Evolutionary conservation across 352 stramenopile species (phyloP), one percentile per base, ranked within the genome.

Genomic region (Peronosclerospora sorghi): DNA sequence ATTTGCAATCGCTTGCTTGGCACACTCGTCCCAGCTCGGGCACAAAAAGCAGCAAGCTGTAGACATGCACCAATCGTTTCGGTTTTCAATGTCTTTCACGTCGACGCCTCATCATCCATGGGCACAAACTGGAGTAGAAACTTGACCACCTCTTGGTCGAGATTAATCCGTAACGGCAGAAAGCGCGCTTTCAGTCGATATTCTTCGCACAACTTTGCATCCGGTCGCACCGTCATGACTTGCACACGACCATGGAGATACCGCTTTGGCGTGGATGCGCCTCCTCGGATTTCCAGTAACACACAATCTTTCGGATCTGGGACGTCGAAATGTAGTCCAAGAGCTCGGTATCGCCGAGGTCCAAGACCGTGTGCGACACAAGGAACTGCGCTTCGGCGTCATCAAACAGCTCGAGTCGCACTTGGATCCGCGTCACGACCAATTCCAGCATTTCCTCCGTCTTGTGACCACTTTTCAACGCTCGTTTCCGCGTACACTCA

Each of bases 381-480:
- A 94, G 41, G 5, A 71, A 68, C 51, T 94, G 81, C 2, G 53
- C 43, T 9, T 85, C 73, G 3, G 71, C 65, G n/a, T 89, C 71
- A 35, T 89, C 76, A 43, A 87, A 94, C 50, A 88, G 47, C 34
- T 94, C 81, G 45, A 94, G 41, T 10, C 81, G 78, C n/a, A 91
- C 35, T 37, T 94, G 77, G 32, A 94, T 84, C 5, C 78, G 68
- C 14, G 73, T 83, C 14, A 89, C 62, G 9, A 81, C 62, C 38
- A 94, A 38, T 52, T 94, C 81, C 1, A 94, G 62, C 81, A 94
- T 94, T 57, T 94, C 78, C 48, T 94, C 81, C 0, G 81, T 94
- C 51, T 94, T 94, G 5, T 78, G 63, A 4, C 79, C 76, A 37
- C 63, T 82, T 46, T 86, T 91, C 19, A 83, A 54, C 2, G 68